Conservation (phyloP, 352 stramenopile genomes). For the Phytophthora litchii region DNA sequence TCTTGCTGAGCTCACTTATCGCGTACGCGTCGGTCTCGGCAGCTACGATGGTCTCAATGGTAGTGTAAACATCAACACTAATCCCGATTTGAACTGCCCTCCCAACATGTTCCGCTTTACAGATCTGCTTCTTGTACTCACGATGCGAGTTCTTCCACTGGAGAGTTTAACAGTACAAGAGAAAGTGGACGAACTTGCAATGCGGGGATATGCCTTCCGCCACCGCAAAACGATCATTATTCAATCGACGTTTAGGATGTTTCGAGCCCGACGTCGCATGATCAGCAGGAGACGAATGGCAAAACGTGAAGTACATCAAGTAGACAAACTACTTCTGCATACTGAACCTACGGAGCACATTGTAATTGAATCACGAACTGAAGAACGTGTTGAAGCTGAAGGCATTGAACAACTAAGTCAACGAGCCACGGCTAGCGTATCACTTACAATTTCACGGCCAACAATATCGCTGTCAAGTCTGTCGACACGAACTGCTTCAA, state of each 20-base stretch:
- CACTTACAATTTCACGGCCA: constrained; percentile 8
- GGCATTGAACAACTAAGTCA: constrained; percentile 3
- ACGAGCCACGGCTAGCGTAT: constrained; percentile 3
- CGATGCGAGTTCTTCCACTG: constrained; percentile 64
- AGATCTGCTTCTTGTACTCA: constrained; percentile 74
- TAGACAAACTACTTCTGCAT: constrained; percentile 2
- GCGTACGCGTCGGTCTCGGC: constrained; percentile 64
- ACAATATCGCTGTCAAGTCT: constrained; percentile 7
- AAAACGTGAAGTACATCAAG: constrained; percentile 7
- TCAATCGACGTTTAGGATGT: constrained; percentile 71
- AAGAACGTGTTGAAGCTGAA: not conserved
- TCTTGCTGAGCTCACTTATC: constrained; percentile 67
- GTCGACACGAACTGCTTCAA: constrained; percentile 6
- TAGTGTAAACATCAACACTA: constrained; percentile 22
- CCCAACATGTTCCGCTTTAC: constrained; percentile 78
- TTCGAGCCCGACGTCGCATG: constrained; percentile 41
- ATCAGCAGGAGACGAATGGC: constrained; percentile 20
- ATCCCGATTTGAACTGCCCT: constrained; percentile 36
- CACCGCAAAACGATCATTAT: constrained; percentile 67
- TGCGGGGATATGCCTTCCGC: constrained; percentile 70
- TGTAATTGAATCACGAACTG: not conserved
- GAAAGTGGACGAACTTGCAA: constrained; percentile 83
- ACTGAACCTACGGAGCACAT: not conserved
- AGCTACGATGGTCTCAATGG: constrained; percentile 45
- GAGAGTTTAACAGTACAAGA: constrained; percentile 80